phyloP scores from a whole-genome alignment of 2,329 filamentous ascomycete genomes.

The Arthrobotrys musiformis region DNA sequence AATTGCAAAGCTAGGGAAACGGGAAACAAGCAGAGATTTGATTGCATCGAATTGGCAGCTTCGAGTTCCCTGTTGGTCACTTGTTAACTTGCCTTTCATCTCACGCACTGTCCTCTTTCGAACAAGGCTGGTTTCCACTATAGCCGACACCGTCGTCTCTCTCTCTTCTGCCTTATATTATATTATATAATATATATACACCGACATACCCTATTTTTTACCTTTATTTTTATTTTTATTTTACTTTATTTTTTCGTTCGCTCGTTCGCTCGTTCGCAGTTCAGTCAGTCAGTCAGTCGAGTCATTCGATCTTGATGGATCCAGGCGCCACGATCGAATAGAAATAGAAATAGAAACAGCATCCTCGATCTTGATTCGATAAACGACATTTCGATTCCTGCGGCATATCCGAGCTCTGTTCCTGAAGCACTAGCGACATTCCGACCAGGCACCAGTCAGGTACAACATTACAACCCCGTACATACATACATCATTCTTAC shows the following conservation, averaged over 20 bases:
- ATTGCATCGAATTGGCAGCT: conserved; percentile 2
- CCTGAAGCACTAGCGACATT: conserved; percentile 54
- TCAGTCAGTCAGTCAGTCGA: background rate
- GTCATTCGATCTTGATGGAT: background rate
- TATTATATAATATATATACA: too few species aligned
- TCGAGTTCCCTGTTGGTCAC: too few species aligned
- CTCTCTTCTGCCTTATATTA: conserved; percentile 35
- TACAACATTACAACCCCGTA: background rate
- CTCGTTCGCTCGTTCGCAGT: background rate
- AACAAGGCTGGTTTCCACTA: conserved; percentile 28
- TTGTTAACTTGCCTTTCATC: conserved; percentile 23
- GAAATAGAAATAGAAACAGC: too few species aligned
- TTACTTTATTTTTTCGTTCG: background rate
- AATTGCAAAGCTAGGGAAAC: background rate
- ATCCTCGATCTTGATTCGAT: background rate
- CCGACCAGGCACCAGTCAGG: conserved; percentile 17
- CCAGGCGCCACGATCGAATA: background rate
- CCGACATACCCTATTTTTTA: background rate
- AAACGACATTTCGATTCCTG: conserved; percentile 1
- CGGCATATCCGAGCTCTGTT: conserved; percentile 47
- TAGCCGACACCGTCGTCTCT: conserved; percentile 37
- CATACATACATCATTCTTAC: background rate
- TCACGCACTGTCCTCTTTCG: conserved; percentile 51
- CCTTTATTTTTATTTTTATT: background rate
- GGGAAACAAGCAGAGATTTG: background rate